These are phyloP conservation scores for Melanomma pulvis-pyrius DNA, from an alignment of 495 filamentous ascomycete species.

Conservation along the genomic window DNA sequence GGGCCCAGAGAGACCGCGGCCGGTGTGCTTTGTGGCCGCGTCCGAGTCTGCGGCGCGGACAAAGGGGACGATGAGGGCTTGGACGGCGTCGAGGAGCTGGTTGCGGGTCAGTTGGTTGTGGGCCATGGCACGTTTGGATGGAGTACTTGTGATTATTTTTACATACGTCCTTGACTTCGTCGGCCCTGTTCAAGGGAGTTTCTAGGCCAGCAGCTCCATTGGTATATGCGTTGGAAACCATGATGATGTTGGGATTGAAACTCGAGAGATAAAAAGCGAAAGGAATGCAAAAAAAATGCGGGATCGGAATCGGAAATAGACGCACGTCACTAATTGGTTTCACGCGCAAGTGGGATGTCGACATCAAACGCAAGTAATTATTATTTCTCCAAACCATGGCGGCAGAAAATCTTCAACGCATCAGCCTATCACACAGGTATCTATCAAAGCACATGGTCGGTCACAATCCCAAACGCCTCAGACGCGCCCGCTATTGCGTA, in stretches of 20 bases:
- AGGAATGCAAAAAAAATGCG: not conserved
- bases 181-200: constrained; percentile 50
- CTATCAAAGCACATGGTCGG: constrained; percentile 3
- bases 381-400: constrained; percentile 2
- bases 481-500: not conserved
- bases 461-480: not conserved
- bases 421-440: constrained; percentile 13
- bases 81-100: constrained; percentile 74
- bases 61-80: constrained; percentile 76
- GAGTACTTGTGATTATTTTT: too few species aligned
- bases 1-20: constrained; percentile 56
- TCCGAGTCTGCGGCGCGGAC: constrained; percentile 74
- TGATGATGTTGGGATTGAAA: constrained; percentile 7
- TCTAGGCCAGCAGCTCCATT: constrained; percentile 12
- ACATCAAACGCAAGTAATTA: constrained; percentile 36
- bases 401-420: constrained; percentile 25
- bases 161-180: constrained; percentile 60
- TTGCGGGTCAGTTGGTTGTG: too few species aligned
- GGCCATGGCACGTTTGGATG: too few species aligned
- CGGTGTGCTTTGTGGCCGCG: constrained; percentile 52
- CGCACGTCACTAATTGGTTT: constrained; percentile 16
- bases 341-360: constrained; percentile 35
- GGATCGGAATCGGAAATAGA: not conserved
- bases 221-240: constrained; percentile 1
- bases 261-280: too few species aligned